phyloP scores from a whole-genome alignment of 202 grass and related monocot genomes.

The Brachypodium distachyon region DNA sequence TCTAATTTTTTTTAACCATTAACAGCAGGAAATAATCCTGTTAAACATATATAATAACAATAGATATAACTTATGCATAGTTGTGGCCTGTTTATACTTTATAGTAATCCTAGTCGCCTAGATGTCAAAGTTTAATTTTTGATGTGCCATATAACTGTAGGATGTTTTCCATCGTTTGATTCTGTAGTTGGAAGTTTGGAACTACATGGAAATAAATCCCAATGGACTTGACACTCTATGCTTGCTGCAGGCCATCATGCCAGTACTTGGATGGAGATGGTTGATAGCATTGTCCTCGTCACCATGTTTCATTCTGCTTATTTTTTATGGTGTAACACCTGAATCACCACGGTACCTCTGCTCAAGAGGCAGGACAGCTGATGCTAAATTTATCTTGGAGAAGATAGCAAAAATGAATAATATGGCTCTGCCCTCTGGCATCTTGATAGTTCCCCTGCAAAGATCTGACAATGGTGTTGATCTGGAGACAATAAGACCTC shows the following conservation, averaged over 20 bases:
- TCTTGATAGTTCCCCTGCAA: background rate
- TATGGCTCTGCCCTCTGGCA: background rate
- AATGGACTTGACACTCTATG: background rate
- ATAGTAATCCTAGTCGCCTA: background rate
- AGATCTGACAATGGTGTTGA: background rate
- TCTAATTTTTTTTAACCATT: background rate
- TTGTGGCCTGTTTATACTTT: background rate
- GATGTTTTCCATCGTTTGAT: background rate
- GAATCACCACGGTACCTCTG: conserved; percentile 9
- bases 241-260: conserved; percentile 8
- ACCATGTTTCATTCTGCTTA: conserved; percentile 3
- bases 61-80: background rate
- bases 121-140: background rate
- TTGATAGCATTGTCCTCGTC: background rate
- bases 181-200: background rate
- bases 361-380: background rate
- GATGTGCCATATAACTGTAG: background rate
- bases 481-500: conserved; percentile 9
- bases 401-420: background rate
- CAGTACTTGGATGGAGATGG: conserved; percentile 13
- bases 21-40: background rate
- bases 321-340: conserved; percentile 1
- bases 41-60: background rate
- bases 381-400: conserved; percentile 7
- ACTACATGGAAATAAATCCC: background rate